Conservation (phyloP, 495 filamentous ascomycete genomes). For the Parathielavia appendiculata region DNA sequence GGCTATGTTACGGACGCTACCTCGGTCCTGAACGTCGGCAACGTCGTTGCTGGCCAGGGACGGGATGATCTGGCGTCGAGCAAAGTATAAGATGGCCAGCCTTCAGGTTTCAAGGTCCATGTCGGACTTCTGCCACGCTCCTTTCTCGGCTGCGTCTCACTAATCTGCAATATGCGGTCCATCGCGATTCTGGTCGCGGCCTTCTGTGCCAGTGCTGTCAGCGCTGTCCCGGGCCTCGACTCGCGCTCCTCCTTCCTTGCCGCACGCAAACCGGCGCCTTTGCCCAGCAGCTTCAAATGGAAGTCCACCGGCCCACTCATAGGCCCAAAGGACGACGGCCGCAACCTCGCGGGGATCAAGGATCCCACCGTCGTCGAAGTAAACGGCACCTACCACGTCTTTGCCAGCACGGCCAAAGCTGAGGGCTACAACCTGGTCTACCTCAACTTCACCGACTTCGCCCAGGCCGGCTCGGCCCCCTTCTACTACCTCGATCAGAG, state of each 20-base stretch:
- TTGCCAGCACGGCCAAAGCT: constrained; percentile 24
- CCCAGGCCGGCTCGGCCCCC: constrained; percentile 12
- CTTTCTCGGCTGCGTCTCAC: neutral
- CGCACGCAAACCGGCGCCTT: neutral
- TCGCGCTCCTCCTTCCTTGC: neutral
- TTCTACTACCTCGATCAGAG: constrained; percentile 28
- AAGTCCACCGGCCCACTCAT: constrained; percentile 24
- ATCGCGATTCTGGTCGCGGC: neutral
- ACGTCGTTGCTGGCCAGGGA: no score
- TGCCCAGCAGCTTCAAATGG: constrained; percentile 21
- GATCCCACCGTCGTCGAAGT: constrained; percentile 24
- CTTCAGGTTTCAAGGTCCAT: no score
- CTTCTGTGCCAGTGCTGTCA: constrained; percentile 3
- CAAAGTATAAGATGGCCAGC: no score
- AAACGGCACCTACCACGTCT: constrained; percentile 30
- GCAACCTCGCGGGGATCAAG: constrained; percentile 26
- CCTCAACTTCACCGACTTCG: constrained; percentile 24
- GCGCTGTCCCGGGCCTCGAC: neutral
- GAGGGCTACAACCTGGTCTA: constrained; percentile 27
- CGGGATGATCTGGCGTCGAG: no score
- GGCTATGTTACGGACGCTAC: no score
- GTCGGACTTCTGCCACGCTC: no score
- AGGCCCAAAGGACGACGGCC: constrained; percentile 23
- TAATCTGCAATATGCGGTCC: neutral
- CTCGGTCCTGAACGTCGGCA: no score